Base-by-base conservation (phyloP, 257 asterid species). In the Plantago elongata region DNA sequence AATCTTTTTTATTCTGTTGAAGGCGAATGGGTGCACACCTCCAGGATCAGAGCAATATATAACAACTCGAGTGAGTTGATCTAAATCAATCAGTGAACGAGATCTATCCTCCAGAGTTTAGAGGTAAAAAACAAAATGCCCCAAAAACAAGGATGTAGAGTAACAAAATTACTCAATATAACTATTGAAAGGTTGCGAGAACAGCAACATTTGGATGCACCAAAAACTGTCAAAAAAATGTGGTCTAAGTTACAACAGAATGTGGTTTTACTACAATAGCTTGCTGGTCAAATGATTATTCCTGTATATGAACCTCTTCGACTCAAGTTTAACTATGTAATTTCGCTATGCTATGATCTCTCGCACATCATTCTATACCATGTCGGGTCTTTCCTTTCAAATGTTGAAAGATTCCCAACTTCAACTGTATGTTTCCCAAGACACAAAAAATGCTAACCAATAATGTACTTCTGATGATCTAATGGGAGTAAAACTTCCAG, bases 381-480 rank as follows among this genome's bases (percentile, higher is more conserved):
- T 40, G 61, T 52, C 5, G 46, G 47, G 57, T 55, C 51, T 66
- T 63, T 60, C 66, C 49, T 64, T 54, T 47, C 71, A 64, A 60
- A 50, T 64, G 75, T 70, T 60, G 57, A 70, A 51, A 51, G 68
- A 55, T 65, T 40, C 60, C 65, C 78, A 60, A 70, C 18, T 60
- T 37, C 47, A 60, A 62, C 72, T 73, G 63, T 56, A 71, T 34
- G 72, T 64, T 58, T 54, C 71, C 60, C 70, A 51, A 64, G 67
- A 77, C 65, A 75, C 34, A n/a, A 79, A 80, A 82, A 78, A 78
- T 80, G 81, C 58, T 69, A 64, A 55, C 69, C 63, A 66, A 45
- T 44, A 62, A 66, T 42, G 57, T 58, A 34, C 45, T 55, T 50
- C 45, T 17, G 12, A 71, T 66, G 72, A 67, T 67, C 51, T 13